Evolutionary conservation across 1,284 basidiomycete species (phyloP).

Genomic region (Ustilago trichophora): DNA sequence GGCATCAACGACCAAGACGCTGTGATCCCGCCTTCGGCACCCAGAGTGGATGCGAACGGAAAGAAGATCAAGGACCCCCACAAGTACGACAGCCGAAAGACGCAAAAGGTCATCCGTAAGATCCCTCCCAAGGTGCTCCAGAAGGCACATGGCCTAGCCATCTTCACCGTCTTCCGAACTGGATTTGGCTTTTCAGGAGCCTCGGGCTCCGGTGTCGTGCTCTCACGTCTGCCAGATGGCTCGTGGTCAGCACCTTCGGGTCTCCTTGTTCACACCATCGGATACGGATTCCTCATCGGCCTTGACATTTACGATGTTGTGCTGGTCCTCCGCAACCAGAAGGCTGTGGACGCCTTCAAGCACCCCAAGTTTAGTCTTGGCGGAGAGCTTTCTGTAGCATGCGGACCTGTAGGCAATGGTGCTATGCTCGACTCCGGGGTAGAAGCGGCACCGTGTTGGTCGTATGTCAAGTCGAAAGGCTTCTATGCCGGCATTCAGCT

Average conservation of each 20-base stretch:
- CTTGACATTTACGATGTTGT: slow-evolving; percentile 68
- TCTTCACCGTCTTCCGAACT: slow-evolving; percentile 65
- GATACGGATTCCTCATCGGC: slow-evolving; percentile 62
- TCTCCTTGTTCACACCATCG: slow-evolving; percentile 63
- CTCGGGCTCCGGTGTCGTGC: slow-evolving; percentile 62
- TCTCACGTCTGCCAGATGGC: slow-evolving; percentile 62
- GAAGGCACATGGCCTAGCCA: slow-evolving; percentile 56
- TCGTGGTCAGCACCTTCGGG: slow-evolving; percentile 64
- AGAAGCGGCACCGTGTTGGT: slow-evolving; percentile 61
- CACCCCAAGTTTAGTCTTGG: slow-evolving; percentile 63
- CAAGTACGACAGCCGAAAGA: slow-evolving; percentile 61
- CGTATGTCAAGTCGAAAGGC: slow-evolving; percentile 66
- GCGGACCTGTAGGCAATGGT: slow-evolving; percentile 67
- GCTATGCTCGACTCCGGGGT: slow-evolving; percentile 59
- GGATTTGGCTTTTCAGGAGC: slow-evolving; percentile 57
- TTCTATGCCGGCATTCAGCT: slow-evolving; percentile 65
- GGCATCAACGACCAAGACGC: slow-evolving; percentile 29
- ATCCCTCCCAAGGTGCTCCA: slow-evolving; percentile 60
- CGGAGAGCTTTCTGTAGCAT: slow-evolving; percentile 57
- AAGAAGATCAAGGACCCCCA: slow-evolving; percentile 47
- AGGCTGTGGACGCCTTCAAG: slow-evolving; percentile 60
- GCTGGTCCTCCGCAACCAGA: slow-evolving; percentile 62
- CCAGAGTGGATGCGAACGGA: slow-evolving; percentile 31
- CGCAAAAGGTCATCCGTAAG: slow-evolving; percentile 63
- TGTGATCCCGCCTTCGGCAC: slow-evolving; percentile 26